phyloP scores from a whole-genome alignment of 768 basidiomycete genomes.

The Chlorophyllum brunneum region DNA sequence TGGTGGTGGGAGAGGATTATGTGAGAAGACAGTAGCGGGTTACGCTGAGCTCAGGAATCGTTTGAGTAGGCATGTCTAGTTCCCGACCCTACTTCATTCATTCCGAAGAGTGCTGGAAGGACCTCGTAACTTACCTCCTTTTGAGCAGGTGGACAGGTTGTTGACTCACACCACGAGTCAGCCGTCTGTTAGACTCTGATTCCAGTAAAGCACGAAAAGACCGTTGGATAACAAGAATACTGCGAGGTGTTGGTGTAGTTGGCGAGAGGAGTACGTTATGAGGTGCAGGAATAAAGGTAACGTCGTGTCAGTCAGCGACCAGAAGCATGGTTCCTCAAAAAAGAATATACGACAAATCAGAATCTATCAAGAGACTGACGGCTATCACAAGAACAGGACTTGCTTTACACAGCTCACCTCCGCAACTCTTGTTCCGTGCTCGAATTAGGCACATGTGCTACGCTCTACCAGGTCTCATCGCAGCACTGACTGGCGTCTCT shows the following conservation, averaged over 20 bases:
- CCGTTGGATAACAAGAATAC: neutral
- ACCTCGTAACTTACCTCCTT: slow-evolving; percentile 29
- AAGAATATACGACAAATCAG: no score
- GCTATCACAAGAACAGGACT: no score
- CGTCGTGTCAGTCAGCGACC: no score
- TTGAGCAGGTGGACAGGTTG: slow-evolving; percentile 34
- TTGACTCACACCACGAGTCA: slow-evolving; percentile 30
- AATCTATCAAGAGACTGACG: no score
- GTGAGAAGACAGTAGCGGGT: slow-evolving; percentile 40
- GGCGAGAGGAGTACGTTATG: neutral
- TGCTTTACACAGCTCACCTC: slow-evolving; percentile 51
- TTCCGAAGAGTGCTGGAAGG: neutral
- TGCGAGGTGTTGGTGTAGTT: neutral
- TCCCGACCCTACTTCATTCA: slow-evolving; percentile 39
- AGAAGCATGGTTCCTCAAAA: no score
- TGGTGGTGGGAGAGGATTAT: slow-evolving; percentile 34
- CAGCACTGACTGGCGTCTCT: slow-evolving; percentile 26
- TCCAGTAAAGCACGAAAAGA: neutral
- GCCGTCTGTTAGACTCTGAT: slow-evolving; percentile 29
- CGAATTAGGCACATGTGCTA: slow-evolving; percentile 92
- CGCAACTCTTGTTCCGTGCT: slow-evolving; percentile 52
- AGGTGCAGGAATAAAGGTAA: no score
- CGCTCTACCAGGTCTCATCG: slow-evolving; percentile 82
- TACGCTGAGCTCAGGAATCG: slow-evolving; percentile 43
- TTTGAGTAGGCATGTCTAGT: slow-evolving; percentile 49